Evolutionary conservation across 331 rosid genomes (phyloP).

Genomic region (Quercus tomentella): DNA sequence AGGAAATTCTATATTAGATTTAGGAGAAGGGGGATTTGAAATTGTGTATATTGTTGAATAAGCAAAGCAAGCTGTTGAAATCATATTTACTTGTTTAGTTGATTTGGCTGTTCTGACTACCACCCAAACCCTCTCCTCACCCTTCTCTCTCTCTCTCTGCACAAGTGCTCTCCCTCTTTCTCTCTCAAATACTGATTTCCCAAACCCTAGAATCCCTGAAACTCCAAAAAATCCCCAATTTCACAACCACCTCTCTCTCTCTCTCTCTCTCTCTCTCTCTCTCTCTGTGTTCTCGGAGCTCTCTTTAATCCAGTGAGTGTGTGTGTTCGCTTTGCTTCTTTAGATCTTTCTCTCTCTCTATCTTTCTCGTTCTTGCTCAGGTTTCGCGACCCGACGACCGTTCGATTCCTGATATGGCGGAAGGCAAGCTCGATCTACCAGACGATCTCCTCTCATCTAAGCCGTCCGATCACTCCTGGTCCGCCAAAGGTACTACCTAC

Average conservation of each 20-base stretch:
- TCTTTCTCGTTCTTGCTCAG: constrained; percentile 18
- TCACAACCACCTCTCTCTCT: background rate
- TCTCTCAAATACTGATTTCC: constrained; percentile 18
- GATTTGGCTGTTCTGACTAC: constrained; percentile 51
- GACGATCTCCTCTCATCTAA: constrained; percentile 49
- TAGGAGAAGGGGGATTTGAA: no score
- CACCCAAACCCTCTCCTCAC: constrained; percentile 43
- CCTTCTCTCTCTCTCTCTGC: constrained; percentile 12
- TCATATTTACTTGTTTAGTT: constrained; percentile 23
- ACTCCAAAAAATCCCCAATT: background rate
- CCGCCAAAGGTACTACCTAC: constrained; percentile 32
- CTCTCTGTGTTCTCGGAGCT: background rate
- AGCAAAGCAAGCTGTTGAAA: constrained; percentile 25
- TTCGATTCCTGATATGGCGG: constrained; percentile 33
- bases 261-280: background rate
- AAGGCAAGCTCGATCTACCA: constrained; percentile 52
- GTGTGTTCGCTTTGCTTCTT: background rate
- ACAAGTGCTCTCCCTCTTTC: constrained; percentile 10
- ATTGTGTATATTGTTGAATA: background rate
- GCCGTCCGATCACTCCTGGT: constrained; percentile 47
- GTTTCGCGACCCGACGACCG: background rate
- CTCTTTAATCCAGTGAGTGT: constrained; percentile 3
- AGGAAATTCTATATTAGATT: no score
- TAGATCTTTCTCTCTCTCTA: background rate
- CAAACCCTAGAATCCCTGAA: constrained; percentile 44